phyloP scores from a whole-genome alignment of 2,329 filamentous ascomycete genomes.

The Alternaria consortialis region DNA sequence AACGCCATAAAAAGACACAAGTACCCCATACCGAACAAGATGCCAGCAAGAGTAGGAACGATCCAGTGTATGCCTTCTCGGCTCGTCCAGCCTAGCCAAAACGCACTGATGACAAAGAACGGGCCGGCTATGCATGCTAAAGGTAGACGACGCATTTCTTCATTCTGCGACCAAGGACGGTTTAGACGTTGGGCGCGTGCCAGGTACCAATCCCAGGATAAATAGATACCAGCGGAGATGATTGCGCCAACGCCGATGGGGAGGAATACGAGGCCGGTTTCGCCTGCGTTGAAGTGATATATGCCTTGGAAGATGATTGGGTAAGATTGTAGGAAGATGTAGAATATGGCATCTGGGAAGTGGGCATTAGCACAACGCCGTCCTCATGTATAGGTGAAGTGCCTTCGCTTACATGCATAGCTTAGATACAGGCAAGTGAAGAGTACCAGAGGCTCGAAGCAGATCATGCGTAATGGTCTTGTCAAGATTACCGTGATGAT shows the following conservation, averaged over 20 bases:
- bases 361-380: background rate
- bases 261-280: constrained; percentile 73
- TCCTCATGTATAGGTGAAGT: background rate
- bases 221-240: constrained; percentile 68
- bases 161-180: constrained; percentile 67
- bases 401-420: constrained; percentile 59
- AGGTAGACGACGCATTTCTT: constrained; percentile 75
- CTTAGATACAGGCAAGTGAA: constrained; percentile 75
- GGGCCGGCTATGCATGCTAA: constrained; percentile 76
- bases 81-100: constrained; percentile 58
- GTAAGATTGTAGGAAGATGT: constrained; percentile 81
- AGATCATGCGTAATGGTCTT: constrained; percentile 77
- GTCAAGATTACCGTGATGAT: constrained; percentile 75
- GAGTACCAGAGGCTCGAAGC: constrained; percentile 75
- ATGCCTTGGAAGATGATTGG: constrained; percentile 70
- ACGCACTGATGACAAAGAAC: constrained; percentile 56
- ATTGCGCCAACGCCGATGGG: constrained; percentile 71
- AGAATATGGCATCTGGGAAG: constrained; percentile 62
- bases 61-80: constrained; percentile 53
- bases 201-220: constrained; percentile 70
- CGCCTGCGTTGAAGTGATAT: constrained; percentile 71
- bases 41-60: constrained; percentile 52
- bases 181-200: constrained; percentile 58
- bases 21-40: constrained; percentile 58
- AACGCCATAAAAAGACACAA: constrained; percentile 61